Evolutionary conservation across 441 rosid species (phyloP), one percentile per base, ranked within the genome.

Genomic region (Dalechampia spathulata): DNA sequence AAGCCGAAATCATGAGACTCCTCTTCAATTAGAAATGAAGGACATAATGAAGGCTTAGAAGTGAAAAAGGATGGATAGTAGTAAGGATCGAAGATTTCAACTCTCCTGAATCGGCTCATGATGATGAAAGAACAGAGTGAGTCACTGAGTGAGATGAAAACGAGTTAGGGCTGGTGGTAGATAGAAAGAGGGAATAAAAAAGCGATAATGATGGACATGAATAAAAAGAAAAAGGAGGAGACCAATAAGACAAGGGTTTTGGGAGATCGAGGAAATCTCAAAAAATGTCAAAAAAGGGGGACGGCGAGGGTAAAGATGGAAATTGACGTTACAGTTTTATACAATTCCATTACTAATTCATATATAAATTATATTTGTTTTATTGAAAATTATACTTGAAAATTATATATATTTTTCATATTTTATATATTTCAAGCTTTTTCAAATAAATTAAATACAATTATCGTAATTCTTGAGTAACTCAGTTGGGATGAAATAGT

Each of bases 101-200:
- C 27, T 61, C 76, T 73, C 55, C 82, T 64, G 71, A 69, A 73
- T 58, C 75, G 76, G 60, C 90, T 88, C 96, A 92, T 86, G 37
- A 69, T 48, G 71, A 22, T 40, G 36, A 51, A 20, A 58, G 58
- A 57, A 61, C 69, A 63, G 66, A 57, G 66, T 58, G 75, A 64
- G 58, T 52, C 25, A 17, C 32, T 58, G 74, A 63, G 57, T 51
- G 21, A 17, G 39, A 20, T 22, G 8, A 8, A 56, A 63, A 46
- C 63, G 69, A 52, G 66, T 46, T 43, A 23, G 43, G 57, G 64
- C 11, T 15, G 1, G 45, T 41, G 9, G 4, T 8, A 12, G 22
- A 12, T 2, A 41, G n/a, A 19, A 25, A 6, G 25, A 16, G 5
- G 2, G 43, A 45, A 36, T 15, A 32, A 16, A n/a, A 60, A 1